Evolutionary conservation across 2,329 filamentous ascomycete genomes (phyloP).

Genomic region (Fusarium poae): DNA sequence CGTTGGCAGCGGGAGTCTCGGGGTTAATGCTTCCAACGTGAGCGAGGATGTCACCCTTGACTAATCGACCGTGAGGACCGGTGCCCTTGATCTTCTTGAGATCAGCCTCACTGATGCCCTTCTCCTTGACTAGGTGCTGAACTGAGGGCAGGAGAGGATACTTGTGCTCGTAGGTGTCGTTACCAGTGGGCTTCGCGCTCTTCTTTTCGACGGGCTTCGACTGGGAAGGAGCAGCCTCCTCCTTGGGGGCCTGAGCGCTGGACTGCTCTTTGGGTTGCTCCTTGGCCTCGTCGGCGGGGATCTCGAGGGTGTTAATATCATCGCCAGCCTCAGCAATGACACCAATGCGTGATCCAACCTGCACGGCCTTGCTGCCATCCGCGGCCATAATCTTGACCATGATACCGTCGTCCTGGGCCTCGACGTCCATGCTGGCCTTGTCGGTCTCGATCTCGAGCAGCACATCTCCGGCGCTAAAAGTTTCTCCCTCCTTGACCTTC

Average conservation of each 20-base stretch:
- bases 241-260: conserved; percentile 53
- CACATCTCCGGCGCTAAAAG: conserved; percentile 85
- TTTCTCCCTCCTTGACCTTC: conserved; percentile 89
- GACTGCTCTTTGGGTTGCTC: conserved; percentile 74
- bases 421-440: conserved; percentile 95
- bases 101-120: conserved; percentile 81
- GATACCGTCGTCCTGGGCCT: conserved; percentile 90
- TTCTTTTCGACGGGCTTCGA: conserved; percentile 55
- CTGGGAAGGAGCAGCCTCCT: conserved; percentile 53
- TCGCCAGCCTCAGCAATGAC: conserved; percentile 86
- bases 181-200: conserved; percentile 54
- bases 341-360: conserved; percentile 84
- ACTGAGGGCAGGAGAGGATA: conserved; percentile 88
- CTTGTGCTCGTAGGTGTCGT: conserved; percentile 72
- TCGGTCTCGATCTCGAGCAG: conserved; percentile 94
- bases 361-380: conserved; percentile 80
- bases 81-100: conserved; percentile 86
- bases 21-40: conserved; percentile 84
- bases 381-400: conserved; percentile 83
- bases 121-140: conserved; percentile 80
- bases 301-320: conserved; percentile 78
- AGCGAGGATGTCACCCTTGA: conserved; percentile 96
- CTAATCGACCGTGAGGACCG: conserved; percentile 86
- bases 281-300: conserved; percentile 73
- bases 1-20: conserved; percentile 77